A percentile compares a stretch with the other conserved stretches of the same genome.
Evolutionary conservation across 2,329 filamentous ascomycete genomes (phyloP).

Genomic region (Arthrobotrys sphaeroides): DNA sequence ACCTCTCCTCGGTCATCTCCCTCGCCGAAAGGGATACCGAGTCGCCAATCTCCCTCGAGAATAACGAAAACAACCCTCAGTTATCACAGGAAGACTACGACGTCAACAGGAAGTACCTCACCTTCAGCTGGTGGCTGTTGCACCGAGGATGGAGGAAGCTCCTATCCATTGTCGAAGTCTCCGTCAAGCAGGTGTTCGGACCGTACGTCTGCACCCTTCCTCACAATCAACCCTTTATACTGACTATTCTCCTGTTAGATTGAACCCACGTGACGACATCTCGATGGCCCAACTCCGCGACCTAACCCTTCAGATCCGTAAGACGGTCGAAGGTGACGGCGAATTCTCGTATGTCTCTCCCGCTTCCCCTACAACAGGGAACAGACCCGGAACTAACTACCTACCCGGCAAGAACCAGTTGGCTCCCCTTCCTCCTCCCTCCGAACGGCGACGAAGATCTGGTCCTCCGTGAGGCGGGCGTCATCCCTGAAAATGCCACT

Average conservation of each 20-base stretch:
- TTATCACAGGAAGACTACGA: slow-evolving; percentile 83
- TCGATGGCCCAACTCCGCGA: slow-evolving; percentile 81
- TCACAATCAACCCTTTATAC: background rate
- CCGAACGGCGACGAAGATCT: slow-evolving; percentile 79
- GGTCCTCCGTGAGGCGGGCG: slow-evolving; percentile 83
- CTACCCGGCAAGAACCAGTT: slow-evolving; percentile 67
- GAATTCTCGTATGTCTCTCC: slow-evolving; percentile 40
- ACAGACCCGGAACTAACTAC: slow-evolving; percentile 28
- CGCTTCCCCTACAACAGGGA: slow-evolving; percentile 56
- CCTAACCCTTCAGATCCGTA: slow-evolving; percentile 82
- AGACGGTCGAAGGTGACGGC: slow-evolving; percentile 76
- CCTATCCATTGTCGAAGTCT: slow-evolving; percentile 80
- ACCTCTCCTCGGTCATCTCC: slow-evolving; percentile 92
- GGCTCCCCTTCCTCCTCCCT: slow-evolving; percentile 86
- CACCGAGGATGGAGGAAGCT: slow-evolving; percentile 88
- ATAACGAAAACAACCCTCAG: slow-evolving; percentile 84
- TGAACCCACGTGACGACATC: slow-evolving; percentile 89
- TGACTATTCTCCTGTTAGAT: slow-evolving; percentile 56
- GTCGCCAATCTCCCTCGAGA: slow-evolving; percentile 83
- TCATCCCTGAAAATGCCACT: slow-evolving; percentile 68
- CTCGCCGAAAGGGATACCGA: slow-evolving; percentile 71
- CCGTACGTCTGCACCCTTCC: slow-evolving; percentile 59
- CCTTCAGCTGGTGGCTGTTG: slow-evolving; percentile 97
- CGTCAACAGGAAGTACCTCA: slow-evolving; percentile 92
- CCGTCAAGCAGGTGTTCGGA: slow-evolving; percentile 90